These are phyloP conservation scores for Calendula officinalis DNA, from an alignment of 129 eudicot genomes.

Conservation along the genomic window DNA sequence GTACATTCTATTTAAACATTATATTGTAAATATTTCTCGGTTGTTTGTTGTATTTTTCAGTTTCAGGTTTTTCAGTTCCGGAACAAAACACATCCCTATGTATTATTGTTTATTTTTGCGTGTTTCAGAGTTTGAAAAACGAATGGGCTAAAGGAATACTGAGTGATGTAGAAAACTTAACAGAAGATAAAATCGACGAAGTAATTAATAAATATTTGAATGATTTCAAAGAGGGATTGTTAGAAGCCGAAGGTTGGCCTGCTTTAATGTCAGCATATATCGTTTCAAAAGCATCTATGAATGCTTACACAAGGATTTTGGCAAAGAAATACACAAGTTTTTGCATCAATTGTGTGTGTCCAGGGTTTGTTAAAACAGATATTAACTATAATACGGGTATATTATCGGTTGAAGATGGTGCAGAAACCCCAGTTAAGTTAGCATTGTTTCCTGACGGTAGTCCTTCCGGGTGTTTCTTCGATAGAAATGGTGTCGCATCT, in stretches of 20 bases:
- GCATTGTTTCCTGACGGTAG: slow-evolving; percentile 39
- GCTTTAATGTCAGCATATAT: slow-evolving; percentile 32
- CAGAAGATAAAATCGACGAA: slow-evolving; percentile 52
- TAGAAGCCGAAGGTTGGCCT: slow-evolving; percentile 40
- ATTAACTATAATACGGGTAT: slow-evolving; percentile 33
- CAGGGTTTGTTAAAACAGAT: slow-evolving; percentile 58
- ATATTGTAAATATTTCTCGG: too few species aligned
- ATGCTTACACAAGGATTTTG: slow-evolving; percentile 63
- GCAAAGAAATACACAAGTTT: slow-evolving; percentile 51
- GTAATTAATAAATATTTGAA: slow-evolving; percentile 35
- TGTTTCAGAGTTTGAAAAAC: slow-evolving; percentile 34
- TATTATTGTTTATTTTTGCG: not conserved
- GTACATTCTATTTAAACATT: slow-evolving; percentile 20
- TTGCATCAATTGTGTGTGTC: slow-evolving; percentile 48
- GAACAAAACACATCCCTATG: too few species aligned
- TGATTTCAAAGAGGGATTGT: slow-evolving; percentile 42
- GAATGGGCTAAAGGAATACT: slow-evolving; percentile 40
- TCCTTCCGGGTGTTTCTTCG: slow-evolving; percentile 42
- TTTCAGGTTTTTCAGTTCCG: too few species aligned
- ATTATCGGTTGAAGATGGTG: slow-evolving; percentile 46
- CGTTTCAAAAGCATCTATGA: slow-evolving; percentile 55
- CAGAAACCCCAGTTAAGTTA: slow-evolving; percentile 36
- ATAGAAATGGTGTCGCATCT: slow-evolving; percentile 37
- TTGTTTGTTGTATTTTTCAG: too few species aligned
- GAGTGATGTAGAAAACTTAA: slow-evolving; percentile 37